Conservation (phyloP, 1,284 basidiomycete species). For the Trametes polyzona region DNA sequence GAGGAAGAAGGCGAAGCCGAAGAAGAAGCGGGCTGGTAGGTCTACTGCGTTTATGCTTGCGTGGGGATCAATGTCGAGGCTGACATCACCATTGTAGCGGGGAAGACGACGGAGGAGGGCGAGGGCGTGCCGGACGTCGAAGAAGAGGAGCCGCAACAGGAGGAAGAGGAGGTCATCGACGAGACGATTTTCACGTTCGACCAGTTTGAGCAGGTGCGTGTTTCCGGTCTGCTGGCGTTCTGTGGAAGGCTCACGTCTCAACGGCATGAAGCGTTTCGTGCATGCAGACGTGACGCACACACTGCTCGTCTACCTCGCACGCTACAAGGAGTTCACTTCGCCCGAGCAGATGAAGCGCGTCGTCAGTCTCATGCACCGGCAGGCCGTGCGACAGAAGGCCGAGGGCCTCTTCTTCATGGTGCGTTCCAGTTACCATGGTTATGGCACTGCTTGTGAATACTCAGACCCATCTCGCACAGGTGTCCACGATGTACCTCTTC, state of each 20-base stretch:
- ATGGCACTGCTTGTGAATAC: too few relatives aligned
- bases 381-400: slow-evolving; percentile 86
- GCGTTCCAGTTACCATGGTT: slow-evolving; percentile 28
- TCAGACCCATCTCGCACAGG: slow-evolving; percentile 50
- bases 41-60: not conserved
- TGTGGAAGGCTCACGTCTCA: not conserved
- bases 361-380: slow-evolving; percentile 85
- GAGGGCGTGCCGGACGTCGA: slow-evolving; percentile 70
- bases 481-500: slow-evolving; percentile 85
- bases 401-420: slow-evolving; percentile 95
- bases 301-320: slow-evolving; percentile 77
- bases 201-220: slow-evolving; percentile 80
- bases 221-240: slow-evolving; percentile 9
- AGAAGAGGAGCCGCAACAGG: slow-evolving; percentile 57
- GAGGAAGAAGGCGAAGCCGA: slow-evolving; percentile 66
- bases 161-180: slow-evolving; percentile 64
- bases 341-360: slow-evolving; percentile 86
- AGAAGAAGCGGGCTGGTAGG: slow-evolving; percentile 50
- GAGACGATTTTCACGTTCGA: slow-evolving; percentile 92
- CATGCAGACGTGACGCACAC: slow-evolving; percentile 83
- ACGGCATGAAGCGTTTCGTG: slow-evolving; percentile 72
- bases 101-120: slow-evolving; percentile 46
- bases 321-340: slow-evolving; percentile 81
- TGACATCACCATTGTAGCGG: slow-evolving; percentile 20
- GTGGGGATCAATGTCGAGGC: too few relatives aligned